Percentiles rank a stretch among this genome's conserved stretches.
These are phyloP conservation scores for Sporodiniella umbellata DNA, from an alignment of 371 early-diverging fungal genomes.

Conservation along the genomic window DNA sequence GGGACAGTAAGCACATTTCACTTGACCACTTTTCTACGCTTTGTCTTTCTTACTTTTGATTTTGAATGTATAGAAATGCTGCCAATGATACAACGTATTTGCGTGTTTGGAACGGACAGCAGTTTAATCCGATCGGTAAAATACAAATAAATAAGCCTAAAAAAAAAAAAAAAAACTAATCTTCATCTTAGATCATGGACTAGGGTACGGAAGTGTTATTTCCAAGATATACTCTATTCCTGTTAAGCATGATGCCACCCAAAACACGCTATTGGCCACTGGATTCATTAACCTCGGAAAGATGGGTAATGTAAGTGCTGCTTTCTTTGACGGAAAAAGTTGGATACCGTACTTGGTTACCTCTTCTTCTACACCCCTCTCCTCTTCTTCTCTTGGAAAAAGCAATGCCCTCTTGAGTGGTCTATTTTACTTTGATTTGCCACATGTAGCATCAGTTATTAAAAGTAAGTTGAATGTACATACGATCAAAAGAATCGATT, in stretches of 20 bases:
- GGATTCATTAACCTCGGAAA: slow-evolving; percentile 47
- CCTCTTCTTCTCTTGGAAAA: background rate
- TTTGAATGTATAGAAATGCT: background rate
- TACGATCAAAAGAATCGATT: no score
- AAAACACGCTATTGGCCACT: slow-evolving; percentile 29
- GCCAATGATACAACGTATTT: slow-evolving; percentile 14
- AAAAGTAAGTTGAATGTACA: slow-evolving; percentile 1
- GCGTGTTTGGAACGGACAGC: slow-evolving; percentile 40
- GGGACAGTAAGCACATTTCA: slow-evolving; percentile 36
- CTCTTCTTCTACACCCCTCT: slow-evolving; percentile 28
- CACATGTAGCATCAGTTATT: slow-evolving; percentile 4
- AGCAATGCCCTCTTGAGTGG: slow-evolving; percentile 23
- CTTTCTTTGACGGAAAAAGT: slow-evolving; percentile 58
- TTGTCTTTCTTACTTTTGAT: background rate
- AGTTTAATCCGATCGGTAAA: slow-evolving; percentile 17
- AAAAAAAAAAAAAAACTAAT: background rate
- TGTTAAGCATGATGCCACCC: background rate
- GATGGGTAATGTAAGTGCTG: slow-evolving; percentile 53
- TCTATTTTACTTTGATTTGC: slow-evolving; percentile 42
- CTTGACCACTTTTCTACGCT: no score
- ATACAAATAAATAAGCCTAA: background rate
- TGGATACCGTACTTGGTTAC: slow-evolving; percentile 70
- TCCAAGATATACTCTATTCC: slow-evolving; percentile 22
- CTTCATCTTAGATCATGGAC: slow-evolving; percentile 9
- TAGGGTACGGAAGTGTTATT: slow-evolving; percentile 36